phyloP scores from a whole-genome alignment of 306 rosid genomes.

The Luffa acutangula region DNA sequence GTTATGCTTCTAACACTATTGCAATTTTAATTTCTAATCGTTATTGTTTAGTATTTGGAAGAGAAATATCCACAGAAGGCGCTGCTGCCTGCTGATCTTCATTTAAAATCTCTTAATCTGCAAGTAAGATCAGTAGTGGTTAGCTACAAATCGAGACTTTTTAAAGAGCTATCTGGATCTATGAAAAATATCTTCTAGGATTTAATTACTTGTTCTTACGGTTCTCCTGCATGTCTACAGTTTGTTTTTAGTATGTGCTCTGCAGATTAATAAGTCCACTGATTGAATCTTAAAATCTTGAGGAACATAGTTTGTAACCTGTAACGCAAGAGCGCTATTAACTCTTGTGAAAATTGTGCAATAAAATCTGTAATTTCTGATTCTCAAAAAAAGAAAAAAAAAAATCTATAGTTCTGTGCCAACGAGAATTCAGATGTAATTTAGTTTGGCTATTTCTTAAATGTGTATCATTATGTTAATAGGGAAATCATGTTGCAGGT shows the following conservation, averaged over 20 bases:
- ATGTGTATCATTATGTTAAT: neutral
- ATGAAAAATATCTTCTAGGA: neutral
- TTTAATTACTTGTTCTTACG: neutral
- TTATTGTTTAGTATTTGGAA: conserved; percentile 30
- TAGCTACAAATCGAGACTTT: neutral
- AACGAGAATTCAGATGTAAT: neutral
- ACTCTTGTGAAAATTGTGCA: neutral
- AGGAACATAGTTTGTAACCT: neutral
- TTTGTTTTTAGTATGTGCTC: neutral
- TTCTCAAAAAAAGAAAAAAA: neutral
- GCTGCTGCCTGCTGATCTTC: conserved; percentile 32
- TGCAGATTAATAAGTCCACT: neutral
- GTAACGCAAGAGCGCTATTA: neutral
- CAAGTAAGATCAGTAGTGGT: conserved; percentile 21
- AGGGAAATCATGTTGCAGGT: conserved; percentile 22
- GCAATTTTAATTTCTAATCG: neutral
- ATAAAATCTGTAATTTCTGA: neutral
- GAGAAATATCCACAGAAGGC: conserved; percentile 31
- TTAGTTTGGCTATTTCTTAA: neutral
- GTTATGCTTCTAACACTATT: neutral
- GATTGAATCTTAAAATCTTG: neutral
- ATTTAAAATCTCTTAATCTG: conserved; percentile 33
- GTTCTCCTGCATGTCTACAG: neutral
- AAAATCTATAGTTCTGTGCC: neutral
- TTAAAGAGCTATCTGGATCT: neutral